Conservation (phyloP, 192 early-diverging fungal genomes). For the Mortierella antarctica region DNA sequence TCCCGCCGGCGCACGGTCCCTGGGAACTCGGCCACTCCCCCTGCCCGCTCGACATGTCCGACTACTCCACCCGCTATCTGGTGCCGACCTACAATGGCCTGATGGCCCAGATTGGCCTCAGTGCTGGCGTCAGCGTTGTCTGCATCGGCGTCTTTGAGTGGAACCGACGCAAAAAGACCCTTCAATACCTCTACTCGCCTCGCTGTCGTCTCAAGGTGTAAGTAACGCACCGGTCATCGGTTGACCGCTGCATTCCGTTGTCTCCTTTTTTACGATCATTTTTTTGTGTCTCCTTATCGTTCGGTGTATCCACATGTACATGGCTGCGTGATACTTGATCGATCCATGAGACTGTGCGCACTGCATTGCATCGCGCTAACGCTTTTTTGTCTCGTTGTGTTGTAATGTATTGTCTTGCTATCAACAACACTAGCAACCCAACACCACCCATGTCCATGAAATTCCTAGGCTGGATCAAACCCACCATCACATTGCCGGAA, state of each 20-base stretch:
- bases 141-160: conserved; percentile 64
- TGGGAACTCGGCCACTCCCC: too few relatives aligned
- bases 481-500: conserved; percentile 57
- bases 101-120: conserved; percentile 63
- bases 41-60: conserved; percentile 27
- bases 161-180: conserved; percentile 58
- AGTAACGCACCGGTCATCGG: conserved; percentile 6
- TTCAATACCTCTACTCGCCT: conserved; percentile 63
- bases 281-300: too few relatives aligned
- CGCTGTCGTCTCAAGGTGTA: conserved; percentile 56
- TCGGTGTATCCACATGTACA: too few relatives aligned
- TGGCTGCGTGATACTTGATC: too few relatives aligned
- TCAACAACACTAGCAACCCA: conserved; percentile 49
- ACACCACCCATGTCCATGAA: conserved; percentile 59
- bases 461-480: conserved; percentile 62
- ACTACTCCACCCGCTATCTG: conserved; percentile 24
- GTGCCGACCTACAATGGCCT: conserved; percentile 63
- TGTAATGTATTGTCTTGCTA: too few relatives aligned
- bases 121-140: conserved; percentile 51
- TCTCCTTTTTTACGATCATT: too few relatives aligned
- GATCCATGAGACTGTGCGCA: too few relatives aligned
- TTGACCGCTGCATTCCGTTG: too few relatives aligned
- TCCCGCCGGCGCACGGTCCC: background rate
- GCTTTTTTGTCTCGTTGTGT: too few relatives aligned
- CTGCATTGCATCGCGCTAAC: too few relatives aligned